Evolutionary conservation across 2,329 filamentous ascomycete genomes (phyloP).

Genomic region (Trichoderma koningii): DNA sequence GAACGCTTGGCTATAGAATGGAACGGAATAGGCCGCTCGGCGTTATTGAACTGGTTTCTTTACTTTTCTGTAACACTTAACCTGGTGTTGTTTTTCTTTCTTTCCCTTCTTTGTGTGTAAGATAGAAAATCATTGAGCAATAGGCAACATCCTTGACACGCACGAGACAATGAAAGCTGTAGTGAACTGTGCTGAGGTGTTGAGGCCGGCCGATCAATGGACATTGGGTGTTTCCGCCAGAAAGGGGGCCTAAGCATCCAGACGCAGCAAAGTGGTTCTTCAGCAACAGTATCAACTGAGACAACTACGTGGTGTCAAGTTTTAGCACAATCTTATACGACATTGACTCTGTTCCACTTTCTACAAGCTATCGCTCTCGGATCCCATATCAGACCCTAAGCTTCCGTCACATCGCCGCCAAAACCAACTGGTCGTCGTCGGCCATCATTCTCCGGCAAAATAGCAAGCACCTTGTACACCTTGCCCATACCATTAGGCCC

Average conservation of each 20-base stretch:
- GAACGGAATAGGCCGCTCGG: conserved; percentile 9
- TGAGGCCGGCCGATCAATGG: no score
- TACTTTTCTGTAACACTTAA: not conserved
- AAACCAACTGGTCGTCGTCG: conserved; percentile 84
- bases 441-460: conserved; percentile 78
- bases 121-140: not conserved
- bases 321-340: no score
- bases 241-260: no score
- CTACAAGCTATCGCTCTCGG: no score
- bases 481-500: conserved; percentile 88
- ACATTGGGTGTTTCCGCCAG: no score
- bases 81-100: not conserved
- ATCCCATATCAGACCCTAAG: not conserved
- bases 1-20: conserved; percentile 14
- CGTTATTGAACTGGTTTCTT: conserved; percentile 26
- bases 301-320: no score
- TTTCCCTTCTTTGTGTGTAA: not conserved
- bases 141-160: not conserved
- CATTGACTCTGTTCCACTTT: no score
- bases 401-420: conserved; percentile 65
- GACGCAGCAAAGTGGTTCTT: no score
- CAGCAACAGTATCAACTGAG: no score
- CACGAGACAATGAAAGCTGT: not conserved
- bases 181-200: no score
- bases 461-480: conserved; percentile 89